Evolutionary conservation across 164 flowering plant species (phyloP).

Genomic region (Litsea cubeba): DNA sequence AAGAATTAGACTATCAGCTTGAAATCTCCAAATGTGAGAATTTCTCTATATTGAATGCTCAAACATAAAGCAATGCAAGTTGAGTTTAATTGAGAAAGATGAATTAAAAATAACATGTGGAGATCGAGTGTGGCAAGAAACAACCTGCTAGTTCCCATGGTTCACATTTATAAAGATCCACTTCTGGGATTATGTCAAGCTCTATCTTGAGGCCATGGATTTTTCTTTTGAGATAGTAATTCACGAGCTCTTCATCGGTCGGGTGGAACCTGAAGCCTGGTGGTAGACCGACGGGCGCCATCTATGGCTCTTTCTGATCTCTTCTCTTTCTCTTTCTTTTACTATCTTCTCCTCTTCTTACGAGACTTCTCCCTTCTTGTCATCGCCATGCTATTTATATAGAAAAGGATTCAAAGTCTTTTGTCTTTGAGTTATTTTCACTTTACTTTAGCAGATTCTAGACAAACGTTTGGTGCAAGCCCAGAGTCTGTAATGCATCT

Average conservation of each 20-base stretch:
- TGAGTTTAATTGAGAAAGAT: not conserved
- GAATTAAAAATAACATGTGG: not conserved
- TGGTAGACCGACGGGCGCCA: constrained; percentile 85
- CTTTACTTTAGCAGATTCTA: constrained; percentile 79
- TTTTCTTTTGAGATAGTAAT: constrained; percentile 82
- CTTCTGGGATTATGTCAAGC: constrained; percentile 86
- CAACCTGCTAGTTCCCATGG: constrained; percentile 89
- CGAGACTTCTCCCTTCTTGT: constrained; percentile 2
- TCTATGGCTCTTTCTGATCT: constrained; percentile 11
- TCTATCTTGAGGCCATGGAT: constrained; percentile 74
- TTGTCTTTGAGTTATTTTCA: constrained; percentile 45
- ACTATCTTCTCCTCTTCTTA: not conserved
- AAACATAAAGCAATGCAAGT: too few species aligned
- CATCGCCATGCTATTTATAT: constrained; percentile 14
- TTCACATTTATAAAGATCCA: constrained; percentile 94
- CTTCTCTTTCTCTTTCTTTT: constrained; percentile 1
- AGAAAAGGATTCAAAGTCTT: constrained; percentile 53
- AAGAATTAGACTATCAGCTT: not conserved
- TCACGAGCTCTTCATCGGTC: constrained; percentile 88
- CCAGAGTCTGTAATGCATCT: constrained; percentile 9
- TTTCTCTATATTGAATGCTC: too few species aligned
- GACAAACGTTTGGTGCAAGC: constrained; percentile 76
- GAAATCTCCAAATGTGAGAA: not conserved
- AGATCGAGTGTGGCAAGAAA: not conserved
- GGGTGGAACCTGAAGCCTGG: constrained; percentile 94